Evolutionary conservation across 495 filamentous ascomycete species (phyloP).

Genomic region (Copromyces sp.): DNA sequence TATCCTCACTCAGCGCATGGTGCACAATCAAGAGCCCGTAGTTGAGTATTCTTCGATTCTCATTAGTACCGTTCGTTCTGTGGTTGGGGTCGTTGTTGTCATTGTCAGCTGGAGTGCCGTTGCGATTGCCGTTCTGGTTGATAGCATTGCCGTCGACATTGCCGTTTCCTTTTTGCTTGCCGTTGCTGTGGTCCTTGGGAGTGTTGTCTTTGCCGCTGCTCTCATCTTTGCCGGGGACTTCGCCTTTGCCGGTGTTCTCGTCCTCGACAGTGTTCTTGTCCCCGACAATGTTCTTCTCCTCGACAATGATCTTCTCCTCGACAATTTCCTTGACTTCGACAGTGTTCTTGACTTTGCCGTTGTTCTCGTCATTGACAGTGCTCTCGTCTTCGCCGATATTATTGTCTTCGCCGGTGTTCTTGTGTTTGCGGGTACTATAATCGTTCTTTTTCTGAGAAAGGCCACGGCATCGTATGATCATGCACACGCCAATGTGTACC

Average conservation of each 20-base stretch:
- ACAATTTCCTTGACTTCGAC: too few species aligned
- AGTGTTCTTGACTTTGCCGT: not conserved
- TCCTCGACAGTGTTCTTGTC: not conserved
- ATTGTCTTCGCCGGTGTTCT: not conserved
- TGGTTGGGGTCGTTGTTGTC: not conserved
- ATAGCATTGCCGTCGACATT: too few species aligned
- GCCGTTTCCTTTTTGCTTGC: not conserved
- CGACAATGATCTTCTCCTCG: not conserved
- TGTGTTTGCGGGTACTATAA: not conserved
- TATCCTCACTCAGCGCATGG: not conserved
- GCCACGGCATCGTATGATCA: not conserved
- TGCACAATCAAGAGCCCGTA: not conserved
- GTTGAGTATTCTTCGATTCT: not conserved
- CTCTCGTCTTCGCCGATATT: not conserved
- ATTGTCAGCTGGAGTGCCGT: not conserved
- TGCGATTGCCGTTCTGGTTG: not conserved
- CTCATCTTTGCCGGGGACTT: not conserved
- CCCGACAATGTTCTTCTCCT: not conserved
- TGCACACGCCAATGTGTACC: not conserved
- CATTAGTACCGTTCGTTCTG: not conserved
- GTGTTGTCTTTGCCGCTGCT: too few species aligned
- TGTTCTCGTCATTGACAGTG: not conserved
- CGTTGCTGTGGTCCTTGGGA: not conserved
- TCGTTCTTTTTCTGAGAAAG: not conserved
- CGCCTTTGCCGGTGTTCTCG: not conserved